Percentiles rank a stretch among this genome's conserved stretches.
These are phyloP conservation scores for Agroathelia rolfsii DNA, from an alignment of 1,284 basidiomycete genomes.

Conservation along the genomic window DNA sequence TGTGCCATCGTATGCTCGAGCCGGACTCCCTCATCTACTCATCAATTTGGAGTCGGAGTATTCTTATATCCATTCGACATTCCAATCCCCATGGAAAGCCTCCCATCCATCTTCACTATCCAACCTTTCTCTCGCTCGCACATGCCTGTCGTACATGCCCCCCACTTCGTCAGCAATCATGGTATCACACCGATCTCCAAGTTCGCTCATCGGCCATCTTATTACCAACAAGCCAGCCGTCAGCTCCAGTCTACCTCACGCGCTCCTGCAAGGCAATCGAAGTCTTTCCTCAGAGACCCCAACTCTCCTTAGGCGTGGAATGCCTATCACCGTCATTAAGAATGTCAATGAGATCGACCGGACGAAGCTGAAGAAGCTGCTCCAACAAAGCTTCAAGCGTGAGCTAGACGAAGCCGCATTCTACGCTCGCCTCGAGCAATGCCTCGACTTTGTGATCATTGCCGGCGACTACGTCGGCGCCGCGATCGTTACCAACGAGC, in stretches of 20 bases:
- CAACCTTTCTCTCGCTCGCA: conserved; percentile 82
- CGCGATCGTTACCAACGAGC: conserved; percentile 89
- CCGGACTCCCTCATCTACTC: conserved; percentile 89
- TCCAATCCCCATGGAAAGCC: conserved; percentile 67
- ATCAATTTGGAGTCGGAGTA: conserved; percentile 92
- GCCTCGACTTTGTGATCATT: conserved; percentile 89
- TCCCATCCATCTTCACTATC: conserved; percentile 81
- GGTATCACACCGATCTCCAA: conserved; percentile 95
- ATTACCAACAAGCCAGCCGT: conserved; percentile 98
- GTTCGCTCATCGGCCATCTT: conserved; percentile 91
- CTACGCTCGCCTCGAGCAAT: conserved; percentile 65
- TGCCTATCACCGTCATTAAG: conserved; percentile 79
- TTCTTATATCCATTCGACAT: conserved; percentile 80
- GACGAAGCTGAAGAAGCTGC: conserved; percentile 65
- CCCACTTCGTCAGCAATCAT: conserved; percentile 88
- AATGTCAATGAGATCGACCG: conserved; percentile 60
- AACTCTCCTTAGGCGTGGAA: conserved; percentile 83
- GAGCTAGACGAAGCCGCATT: conserved; percentile 69
- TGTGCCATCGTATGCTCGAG: conserved; percentile 93
- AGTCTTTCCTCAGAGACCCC: conserved; percentile 86
- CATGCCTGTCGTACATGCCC: conserved; percentile 91
- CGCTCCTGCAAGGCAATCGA: conserved; percentile 77
- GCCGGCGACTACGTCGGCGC: conserved; percentile 95
- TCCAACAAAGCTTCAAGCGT: conserved; percentile 83
- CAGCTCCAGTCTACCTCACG: conserved; percentile 90